Base-by-base conservation (phyloP, 495 filamentous ascomycete genomes). In the Podospora anserina region DNA sequence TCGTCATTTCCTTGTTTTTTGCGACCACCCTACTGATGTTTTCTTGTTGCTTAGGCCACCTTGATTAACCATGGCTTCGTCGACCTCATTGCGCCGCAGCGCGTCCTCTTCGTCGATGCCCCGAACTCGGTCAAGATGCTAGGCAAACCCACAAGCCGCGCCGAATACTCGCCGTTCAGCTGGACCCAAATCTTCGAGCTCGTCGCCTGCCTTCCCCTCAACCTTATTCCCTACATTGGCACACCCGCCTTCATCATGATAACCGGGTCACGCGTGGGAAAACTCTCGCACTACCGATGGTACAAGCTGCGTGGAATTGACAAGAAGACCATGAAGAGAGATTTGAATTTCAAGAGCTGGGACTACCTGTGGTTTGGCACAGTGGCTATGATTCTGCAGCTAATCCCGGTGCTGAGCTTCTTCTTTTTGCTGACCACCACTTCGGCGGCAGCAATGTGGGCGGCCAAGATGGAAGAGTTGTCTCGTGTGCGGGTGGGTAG, bases 381-480 rank as follows among this genome's bases (percentile, higher is more conserved):
- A 0, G 76, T 86, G 11, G 85, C 86, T 61, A 82, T 89, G 75
- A 61, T 85, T 15, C 73, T 88, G 4, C 81, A 97, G 75, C 87
- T 97, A 71, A 81, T 97, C 2, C 95, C 95, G 2, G 80, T 97
- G 58, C 82, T 89, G 18, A 93, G 90, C n/a, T 91, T 97, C 69
- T 87, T 92, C 70, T 97, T 97, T 76, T 84, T 95, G 26, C 88
- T 96, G 70, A 97, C 93, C 0, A 94, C 79, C 4, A 81, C 85
- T 3, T 77, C 90, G 49, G 95, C 94, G 0, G 90, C 94, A 6
- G 95, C 93, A 9, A 78, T 99, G 32, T 99, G 93, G 93, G 91
- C 90, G 5, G 88, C 90, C 0, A 79, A 81, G 27, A 73, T 87
- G 32, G 84, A 87, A 70, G 75, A 82, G 64, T 67, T 70, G 63